Percentiles rank a stretch among this genome's conserved stretches.
Conservation (phyloP, 2,329 filamentous ascomycete species). For the Hypoxylon sp. region DNA sequence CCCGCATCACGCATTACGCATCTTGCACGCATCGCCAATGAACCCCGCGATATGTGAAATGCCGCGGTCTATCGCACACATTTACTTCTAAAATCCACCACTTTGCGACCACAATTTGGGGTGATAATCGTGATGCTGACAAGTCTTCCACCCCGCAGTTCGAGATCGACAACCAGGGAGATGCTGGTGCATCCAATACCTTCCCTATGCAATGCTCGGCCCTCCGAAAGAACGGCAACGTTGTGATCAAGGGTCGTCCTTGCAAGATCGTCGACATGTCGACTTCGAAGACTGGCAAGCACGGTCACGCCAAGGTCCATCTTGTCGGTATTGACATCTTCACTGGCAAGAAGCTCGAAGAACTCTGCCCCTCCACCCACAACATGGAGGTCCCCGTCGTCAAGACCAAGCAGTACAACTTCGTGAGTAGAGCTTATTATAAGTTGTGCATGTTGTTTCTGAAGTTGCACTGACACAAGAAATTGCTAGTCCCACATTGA, state of each 20-base stretch:
- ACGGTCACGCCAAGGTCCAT: constrained; percentile 99
- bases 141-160: constrained; percentile 63
- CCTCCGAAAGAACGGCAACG: constrained; percentile 98
- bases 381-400: constrained; percentile 99
- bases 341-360: constrained; percentile 99
- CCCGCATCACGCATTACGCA: constrained; percentile 48
- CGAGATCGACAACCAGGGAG: constrained; percentile 84
- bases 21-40: constrained; percentile 41
- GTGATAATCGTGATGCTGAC: constrained; percentile 41
- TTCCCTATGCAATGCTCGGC: constrained; percentile 99
- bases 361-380: constrained; percentile 97
- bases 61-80: constrained; percentile 6
- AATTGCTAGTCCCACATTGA: constrained; percentile 89
- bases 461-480: constrained; percentile 13
- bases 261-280: constrained; percentile 99
- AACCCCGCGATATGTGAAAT: constrained; percentile 42
- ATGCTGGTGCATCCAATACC: constrained; percentile 95
- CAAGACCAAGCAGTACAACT: constrained; percentile 92
- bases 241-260: constrained; percentile 97
- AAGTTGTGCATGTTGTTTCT: constrained; percentile 4
- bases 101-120: constrained; percentile 12
- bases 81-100: constrained; percentile 1
- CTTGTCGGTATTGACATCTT: constrained; percentile 99
- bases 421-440: constrained; percentile 23
- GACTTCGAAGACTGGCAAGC: constrained; percentile 99